These are phyloP conservation scores for Alisma plantagoaquatica DNA, from an alignment of 106 monocot genomes.

Conservation along the genomic window DNA sequence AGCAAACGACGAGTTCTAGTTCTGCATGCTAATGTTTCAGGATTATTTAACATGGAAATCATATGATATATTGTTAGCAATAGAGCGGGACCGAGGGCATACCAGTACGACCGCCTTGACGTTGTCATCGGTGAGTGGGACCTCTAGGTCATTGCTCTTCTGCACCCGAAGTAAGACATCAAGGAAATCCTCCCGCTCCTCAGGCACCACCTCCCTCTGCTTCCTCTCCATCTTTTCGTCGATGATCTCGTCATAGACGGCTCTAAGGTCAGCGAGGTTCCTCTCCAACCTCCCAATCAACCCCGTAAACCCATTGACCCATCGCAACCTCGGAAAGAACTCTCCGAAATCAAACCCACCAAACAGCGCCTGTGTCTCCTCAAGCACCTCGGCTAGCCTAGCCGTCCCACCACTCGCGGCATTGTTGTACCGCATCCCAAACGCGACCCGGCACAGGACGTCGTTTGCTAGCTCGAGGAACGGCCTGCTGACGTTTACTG, in stretches of 20 bases:
- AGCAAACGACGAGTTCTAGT: too few species aligned
- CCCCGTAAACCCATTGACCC: conserved; percentile 13
- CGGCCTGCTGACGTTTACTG: conserved; percentile 5
- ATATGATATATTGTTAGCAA: too few species aligned
- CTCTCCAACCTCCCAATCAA: conserved; percentile 15
- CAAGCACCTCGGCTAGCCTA: conserved; percentile 3
- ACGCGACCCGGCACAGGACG: conserved; percentile 13
- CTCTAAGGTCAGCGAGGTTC: conserved; percentile 14
- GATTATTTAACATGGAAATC: too few species aligned
- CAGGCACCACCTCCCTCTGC: background rate
- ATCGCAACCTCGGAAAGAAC: conserved; percentile 13
- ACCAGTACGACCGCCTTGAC: conserved; percentile 24
- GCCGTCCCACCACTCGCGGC: background rate
- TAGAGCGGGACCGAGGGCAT: too few species aligned
- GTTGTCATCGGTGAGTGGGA: conserved; percentile 17
- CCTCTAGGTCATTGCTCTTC: conserved; percentile 12
- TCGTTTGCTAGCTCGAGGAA: conserved; percentile 8
- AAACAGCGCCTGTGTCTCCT: conserved; percentile 3
- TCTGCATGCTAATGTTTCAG: too few species aligned
- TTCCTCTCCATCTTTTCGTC: conserved; percentile 2
- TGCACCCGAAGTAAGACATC: conserved; percentile 19
- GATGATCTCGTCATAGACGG: conserved; percentile 19
- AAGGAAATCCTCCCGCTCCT: conserved; percentile 11
- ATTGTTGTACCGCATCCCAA: conserved; percentile 10
- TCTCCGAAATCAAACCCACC: conserved; percentile 13